Evolutionary conservation across 1,139 yeast genomes (phyloP).

Genomic region (Kurtzmaniella quercitrusa): DNA sequence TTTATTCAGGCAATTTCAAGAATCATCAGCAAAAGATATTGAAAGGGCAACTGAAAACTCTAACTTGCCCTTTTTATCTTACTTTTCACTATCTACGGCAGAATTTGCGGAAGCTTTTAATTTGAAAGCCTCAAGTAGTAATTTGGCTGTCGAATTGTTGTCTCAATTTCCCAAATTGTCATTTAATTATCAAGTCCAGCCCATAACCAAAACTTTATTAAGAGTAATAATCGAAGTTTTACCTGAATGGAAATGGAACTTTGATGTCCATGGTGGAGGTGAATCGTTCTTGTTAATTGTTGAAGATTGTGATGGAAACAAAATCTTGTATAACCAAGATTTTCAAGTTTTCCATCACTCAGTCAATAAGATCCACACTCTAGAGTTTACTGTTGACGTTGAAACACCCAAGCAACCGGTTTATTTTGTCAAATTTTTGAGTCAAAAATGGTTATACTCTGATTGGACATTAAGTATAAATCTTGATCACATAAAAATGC

Average conservation of each 20-base stretch:
- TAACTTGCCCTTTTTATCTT: slow-evolving; percentile 77
- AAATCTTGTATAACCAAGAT: slow-evolving; percentile 55
- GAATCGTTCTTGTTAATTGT: slow-evolving; percentile 69
- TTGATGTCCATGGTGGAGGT: slow-evolving; percentile 53
- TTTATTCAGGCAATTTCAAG: slow-evolving; percentile 79
- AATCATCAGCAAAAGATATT: slow-evolving; percentile 50
- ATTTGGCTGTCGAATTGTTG: slow-evolving; percentile 56
- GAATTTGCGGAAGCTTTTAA: slow-evolving; percentile 83
- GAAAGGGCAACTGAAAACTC: slow-evolving; percentile 76
- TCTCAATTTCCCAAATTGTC: slow-evolving; percentile 68
- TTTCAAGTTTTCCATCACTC: slow-evolving; percentile 49
- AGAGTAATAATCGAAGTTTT: slow-evolving; percentile 61
- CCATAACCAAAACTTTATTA: slow-evolving; percentile 67
- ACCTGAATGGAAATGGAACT: slow-evolving; percentile 80
- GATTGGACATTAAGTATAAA: slow-evolving; percentile 61
- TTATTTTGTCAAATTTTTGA: slow-evolving; percentile 65
- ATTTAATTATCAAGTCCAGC: slow-evolving; percentile 62
- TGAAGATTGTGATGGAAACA: slow-evolving; percentile 84
- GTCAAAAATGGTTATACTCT: slow-evolving; percentile 85
- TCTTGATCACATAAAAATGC: slow-evolving; percentile 53
- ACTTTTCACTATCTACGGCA: slow-evolving; percentile 63
- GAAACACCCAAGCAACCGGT: slow-evolving; percentile 68
- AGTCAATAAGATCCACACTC: slow-evolving; percentile 48
- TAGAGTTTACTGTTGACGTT: slow-evolving; percentile 66
- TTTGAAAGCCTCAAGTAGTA: slow-evolving; percentile 59